Percentiles rank a stretch among this genome's conserved stretches.
These are phyloP conservation scores for Fusarium paranaense DNA, from an alignment of 2,329 filamentous ascomycete species.

Conservation along the genomic window DNA sequence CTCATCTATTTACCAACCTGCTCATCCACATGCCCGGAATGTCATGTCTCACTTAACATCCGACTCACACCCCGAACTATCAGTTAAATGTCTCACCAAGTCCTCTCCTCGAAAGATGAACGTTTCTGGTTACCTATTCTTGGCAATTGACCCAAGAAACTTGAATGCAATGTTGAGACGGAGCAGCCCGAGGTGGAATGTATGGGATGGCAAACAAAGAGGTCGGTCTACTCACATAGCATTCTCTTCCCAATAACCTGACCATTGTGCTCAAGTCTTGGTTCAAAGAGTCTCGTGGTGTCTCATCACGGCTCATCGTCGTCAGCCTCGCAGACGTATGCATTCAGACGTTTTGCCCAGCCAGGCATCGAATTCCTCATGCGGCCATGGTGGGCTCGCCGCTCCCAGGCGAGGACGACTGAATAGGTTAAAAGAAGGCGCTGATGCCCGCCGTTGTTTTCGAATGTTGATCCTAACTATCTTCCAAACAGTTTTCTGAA, in stretches of 20 bases:
- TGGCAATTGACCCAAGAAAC: constrained; percentile 9
- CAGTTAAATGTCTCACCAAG: constrained; percentile 27
- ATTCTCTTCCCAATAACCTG: constrained; percentile 29
- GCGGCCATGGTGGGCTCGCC: constrained; percentile 18
- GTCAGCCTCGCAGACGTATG: constrained; percentile 38
- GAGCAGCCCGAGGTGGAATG: constrained; percentile 28
- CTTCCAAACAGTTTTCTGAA: constrained; percentile 1
- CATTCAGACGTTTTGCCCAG: constrained; percentile 27
- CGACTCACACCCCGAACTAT: constrained; percentile 26
- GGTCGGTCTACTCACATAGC: neutral
- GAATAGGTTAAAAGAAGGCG: constrained; percentile 36
- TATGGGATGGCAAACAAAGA: constrained; percentile 37
- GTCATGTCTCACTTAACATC: constrained; percentile 32
- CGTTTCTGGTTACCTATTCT: neutral
- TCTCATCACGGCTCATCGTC: constrained; percentile 22
- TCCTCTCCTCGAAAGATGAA: neutral
- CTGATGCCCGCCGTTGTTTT: constrained; percentile 14
- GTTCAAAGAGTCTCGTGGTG: constrained; percentile 32
- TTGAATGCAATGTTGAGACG: constrained; percentile 18
- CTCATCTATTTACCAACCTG: neutral
- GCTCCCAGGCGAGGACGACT: constrained; percentile 10
- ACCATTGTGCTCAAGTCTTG: constrained; percentile 19
- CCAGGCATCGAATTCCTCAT: constrained; percentile 35
- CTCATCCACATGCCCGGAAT: constrained; percentile 31
- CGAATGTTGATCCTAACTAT: constrained; percentile 1